These are phyloP conservation scores for Tricholoma sp. DNA, from an alignment of 768 basidiomycete genomes.

Conservation along the genomic window DNA sequence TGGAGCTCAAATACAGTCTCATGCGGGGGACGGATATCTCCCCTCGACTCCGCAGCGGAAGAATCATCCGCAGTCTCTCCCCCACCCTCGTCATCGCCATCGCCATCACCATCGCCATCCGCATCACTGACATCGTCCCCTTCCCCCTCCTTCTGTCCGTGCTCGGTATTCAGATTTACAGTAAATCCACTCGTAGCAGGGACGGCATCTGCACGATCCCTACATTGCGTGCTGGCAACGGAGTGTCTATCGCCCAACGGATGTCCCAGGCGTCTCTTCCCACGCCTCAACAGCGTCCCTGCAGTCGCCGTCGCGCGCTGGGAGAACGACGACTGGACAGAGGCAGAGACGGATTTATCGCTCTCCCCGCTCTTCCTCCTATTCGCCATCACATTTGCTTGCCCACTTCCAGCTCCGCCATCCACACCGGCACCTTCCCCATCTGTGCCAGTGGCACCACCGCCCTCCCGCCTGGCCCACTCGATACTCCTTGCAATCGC, in stretches of 20 bases:
- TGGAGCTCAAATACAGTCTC: conserved; percentile 56
- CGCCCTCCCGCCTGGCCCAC: conserved; percentile 47
- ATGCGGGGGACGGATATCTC: conserved; percentile 46
- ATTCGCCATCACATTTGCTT: background rate
- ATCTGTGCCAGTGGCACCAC: conserved; percentile 11
- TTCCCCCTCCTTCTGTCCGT: background rate
- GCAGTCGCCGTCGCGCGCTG: conserved; percentile 8
- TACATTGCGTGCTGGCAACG: conserved; percentile 1
- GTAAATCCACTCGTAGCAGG: background rate
- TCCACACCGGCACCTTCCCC: background rate
- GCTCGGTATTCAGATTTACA: background rate
- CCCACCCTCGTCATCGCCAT: conserved; percentile 9
- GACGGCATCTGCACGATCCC: background rate
- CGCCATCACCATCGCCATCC: conserved; percentile 12
- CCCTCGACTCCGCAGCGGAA: conserved; percentile 37
- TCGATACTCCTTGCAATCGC: conserved; percentile 73
- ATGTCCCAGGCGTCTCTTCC: background rate
- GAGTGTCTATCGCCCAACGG: conserved; percentile 6
- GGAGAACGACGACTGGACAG: conserved; percentile 18
- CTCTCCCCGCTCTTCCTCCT: conserved; percentile 43
- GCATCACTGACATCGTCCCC: too few species aligned
- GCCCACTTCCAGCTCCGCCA: background rate
- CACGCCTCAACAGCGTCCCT: conserved; percentile 5
- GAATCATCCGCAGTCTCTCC: conserved; percentile 13
- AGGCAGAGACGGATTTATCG: conserved; percentile 33